Conservation (phyloP, 2,329 filamentous ascomycete species). For the Claviceps cyperi region DNA sequence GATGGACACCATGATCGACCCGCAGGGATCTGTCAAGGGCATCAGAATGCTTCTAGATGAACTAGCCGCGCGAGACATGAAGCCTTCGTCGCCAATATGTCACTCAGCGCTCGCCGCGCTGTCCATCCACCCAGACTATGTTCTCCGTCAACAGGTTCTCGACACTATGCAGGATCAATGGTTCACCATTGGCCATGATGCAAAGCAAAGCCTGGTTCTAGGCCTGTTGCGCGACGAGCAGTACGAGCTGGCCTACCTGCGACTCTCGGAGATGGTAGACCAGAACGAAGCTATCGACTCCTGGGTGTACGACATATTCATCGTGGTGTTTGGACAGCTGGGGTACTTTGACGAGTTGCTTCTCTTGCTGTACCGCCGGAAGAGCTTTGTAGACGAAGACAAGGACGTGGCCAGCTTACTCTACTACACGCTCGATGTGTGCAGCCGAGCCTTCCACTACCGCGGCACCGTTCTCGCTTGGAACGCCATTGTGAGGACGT, state of each 20-base stretch:
- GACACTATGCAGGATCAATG: conserved; percentile 61
- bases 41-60: conserved; percentile 54
- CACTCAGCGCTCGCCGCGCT: conserved; percentile 59
- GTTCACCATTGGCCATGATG: conserved; percentile 36
- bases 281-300: conserved; percentile 39
- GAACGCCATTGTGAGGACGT: conserved; percentile 43
- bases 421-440: conserved; percentile 61
- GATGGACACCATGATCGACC: conserved; percentile 55
- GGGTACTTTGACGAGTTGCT: conserved; percentile 68
- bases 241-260: conserved; percentile 63
- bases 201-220: conserved; percentile 52
- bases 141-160: conserved; percentile 57
- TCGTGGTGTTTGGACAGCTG: conserved; percentile 56
- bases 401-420: conserved; percentile 40
- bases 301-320: conserved; percentile 70
- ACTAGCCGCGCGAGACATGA: conserved; percentile 48
- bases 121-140: conserved; percentile 73
- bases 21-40: conserved; percentile 50
- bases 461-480: conserved; percentile 56
- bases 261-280: conserved; percentile 51
- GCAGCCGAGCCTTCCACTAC: conserved; percentile 48
- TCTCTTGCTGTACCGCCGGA: conserved; percentile 47
- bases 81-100: conserved; percentile 51
- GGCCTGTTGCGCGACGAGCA: conserved; percentile 70
- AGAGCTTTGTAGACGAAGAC: conserved; percentile 19